These are phyloP conservation scores for Auricularia auricula-judae DNA, from an alignment of 768 basidiomycete species.

Conservation along the genomic window DNA sequence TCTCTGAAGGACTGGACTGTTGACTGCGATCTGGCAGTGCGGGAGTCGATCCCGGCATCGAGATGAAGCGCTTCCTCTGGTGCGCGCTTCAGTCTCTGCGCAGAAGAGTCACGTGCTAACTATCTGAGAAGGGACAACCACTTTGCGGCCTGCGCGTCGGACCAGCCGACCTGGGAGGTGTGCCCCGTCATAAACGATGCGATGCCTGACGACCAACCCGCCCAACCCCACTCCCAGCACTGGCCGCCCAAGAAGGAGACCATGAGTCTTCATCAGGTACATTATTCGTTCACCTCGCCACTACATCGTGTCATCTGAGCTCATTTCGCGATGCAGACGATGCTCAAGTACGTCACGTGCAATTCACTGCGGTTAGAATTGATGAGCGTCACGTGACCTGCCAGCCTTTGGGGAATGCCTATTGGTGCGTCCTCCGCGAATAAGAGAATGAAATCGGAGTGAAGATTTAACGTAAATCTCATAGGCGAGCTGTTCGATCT, in stretches of 20 bases:
- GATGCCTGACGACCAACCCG: constrained; percentile 1
- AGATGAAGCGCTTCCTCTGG: background rate
- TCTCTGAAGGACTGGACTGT: background rate
- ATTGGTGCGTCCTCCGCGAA: constrained; percentile 23
- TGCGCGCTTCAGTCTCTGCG: background rate
- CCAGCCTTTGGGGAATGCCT: constrained; percentile 63
- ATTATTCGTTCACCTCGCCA: background rate
- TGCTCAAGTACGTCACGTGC: background rate
- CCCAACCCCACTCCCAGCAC: background rate
- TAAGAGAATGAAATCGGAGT: background rate
- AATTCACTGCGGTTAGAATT: background rate
- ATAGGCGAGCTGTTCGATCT: constrained; percentile 57
- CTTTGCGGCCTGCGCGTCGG: constrained; percentile 58
- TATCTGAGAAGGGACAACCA: constrained; percentile 49
- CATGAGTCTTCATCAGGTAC: background rate
- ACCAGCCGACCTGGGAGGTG: constrained; percentile 58
- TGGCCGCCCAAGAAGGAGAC: background rate
- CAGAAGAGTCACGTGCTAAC: background rate
- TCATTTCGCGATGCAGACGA: background rate
- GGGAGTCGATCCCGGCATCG: background rate
- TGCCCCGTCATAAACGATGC: constrained; percentile 5
- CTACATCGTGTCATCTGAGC: background rate
- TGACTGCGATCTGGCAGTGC: background rate
- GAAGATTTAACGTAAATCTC: background rate
- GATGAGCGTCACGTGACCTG: background rate